Evolutionary conservation across 2,329 filamentous ascomycete species (phyloP).

Genomic region (Leptodontidium sp.): DNA sequence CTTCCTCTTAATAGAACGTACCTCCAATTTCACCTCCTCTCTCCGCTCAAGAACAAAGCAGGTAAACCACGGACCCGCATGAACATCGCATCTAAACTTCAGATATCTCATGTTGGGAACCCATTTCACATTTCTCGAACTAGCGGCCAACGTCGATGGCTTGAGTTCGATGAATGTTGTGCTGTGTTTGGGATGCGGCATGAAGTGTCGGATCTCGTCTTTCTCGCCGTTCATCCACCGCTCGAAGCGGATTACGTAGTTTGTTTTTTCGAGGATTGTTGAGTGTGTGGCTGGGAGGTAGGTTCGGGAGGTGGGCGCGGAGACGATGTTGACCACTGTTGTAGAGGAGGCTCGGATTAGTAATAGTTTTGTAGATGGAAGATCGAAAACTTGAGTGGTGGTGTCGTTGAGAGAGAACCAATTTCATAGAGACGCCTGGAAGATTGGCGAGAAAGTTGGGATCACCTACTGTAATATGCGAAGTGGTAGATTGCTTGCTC

Average conservation of each 20-base stretch:
- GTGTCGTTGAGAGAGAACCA: background rate
- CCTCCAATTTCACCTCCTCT: background rate
- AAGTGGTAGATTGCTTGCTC: constrained; percentile 14
- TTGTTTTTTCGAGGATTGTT: constrained; percentile 1
- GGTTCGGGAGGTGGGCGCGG: background rate
- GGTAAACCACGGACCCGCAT: constrained; percentile 14
- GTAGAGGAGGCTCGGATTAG: background rate
- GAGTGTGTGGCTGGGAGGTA: constrained; percentile 13
- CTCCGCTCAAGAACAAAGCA: constrained; percentile 13
- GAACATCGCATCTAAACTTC: constrained; percentile 25
- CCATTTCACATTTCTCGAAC: background rate
- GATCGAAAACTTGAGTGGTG: background rate
- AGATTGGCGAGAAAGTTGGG: background rate
- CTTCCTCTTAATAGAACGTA: background rate
- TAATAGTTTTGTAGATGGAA: background rate
- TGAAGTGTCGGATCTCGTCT: constrained; percentile 8
- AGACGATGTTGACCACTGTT: constrained; percentile 8
- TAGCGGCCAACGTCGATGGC: background rate
- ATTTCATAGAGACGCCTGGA: background rate
- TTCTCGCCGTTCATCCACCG: constrained; percentile 10
- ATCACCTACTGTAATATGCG: constrained; percentile 10
- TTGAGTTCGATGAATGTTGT: constrained; percentile 9
- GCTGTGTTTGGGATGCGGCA: constrained; percentile 1
- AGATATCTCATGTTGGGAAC: constrained; percentile 6
- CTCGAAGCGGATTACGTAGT: constrained; percentile 17